Conservation (phyloP, 371 early-diverging fungal species). For the Synchytrium microbalum region DNA sequence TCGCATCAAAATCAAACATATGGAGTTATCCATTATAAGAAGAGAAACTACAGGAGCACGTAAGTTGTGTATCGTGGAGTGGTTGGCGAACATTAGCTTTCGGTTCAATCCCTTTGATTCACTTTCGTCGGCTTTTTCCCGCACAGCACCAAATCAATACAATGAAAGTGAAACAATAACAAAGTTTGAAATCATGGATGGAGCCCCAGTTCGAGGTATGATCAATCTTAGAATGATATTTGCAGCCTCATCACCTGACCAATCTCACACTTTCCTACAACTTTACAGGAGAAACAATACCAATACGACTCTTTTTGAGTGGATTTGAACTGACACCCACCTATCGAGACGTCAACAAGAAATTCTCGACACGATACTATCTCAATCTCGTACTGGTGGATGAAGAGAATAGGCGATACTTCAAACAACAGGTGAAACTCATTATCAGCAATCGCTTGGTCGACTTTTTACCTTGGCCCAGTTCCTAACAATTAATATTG, state of each 20-base stretch:
- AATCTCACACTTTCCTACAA: background rate
- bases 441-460: too few species aligned
- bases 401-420: constrained; percentile 95
- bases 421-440: constrained; percentile 97
- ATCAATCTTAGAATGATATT: background rate
- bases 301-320: constrained; percentile 91
- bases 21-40: constrained; percentile 96
- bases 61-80: constrained; percentile 10
- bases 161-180: constrained; percentile 97
- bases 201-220: constrained; percentile 86
- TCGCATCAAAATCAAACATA: constrained; percentile 97
- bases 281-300: constrained; percentile 83
- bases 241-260: background rate
- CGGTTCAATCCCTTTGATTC: too few species aligned
- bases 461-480: too few species aligned
- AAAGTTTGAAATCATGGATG: constrained; percentile 98
- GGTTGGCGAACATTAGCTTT: too few species aligned
- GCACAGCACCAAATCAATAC: constrained; percentile 82
- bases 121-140: background rate
- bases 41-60: constrained; percentile 91
- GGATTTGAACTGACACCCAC: constrained; percentile 94
- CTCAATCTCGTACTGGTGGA: constrained; percentile 94
- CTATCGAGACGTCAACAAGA: constrained; percentile 86
- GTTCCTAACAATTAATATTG: too few species aligned
- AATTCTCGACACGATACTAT: constrained; percentile 94